A percentile compares a stretch with the other conserved stretches of the same genome.
Evolutionary conservation across 2,329 filamentous ascomycete genomes (phyloP).

Genomic region (Salinomyces thailandicus): DNA sequence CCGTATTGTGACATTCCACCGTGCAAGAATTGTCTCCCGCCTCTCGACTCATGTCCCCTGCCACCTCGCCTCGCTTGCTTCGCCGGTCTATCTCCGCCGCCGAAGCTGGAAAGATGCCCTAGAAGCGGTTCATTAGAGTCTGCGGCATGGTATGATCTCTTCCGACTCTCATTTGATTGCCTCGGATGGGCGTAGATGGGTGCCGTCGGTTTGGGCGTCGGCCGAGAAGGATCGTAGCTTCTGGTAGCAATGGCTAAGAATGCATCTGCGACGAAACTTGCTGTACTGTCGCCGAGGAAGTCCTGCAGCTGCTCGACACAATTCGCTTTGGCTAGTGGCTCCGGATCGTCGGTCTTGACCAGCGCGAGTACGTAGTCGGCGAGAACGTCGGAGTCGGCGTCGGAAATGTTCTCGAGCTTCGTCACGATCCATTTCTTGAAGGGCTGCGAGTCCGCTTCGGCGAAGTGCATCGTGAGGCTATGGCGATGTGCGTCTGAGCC

Average conservation of each 20-base stretch:
- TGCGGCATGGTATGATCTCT: slow-evolving; percentile 48
- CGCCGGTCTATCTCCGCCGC: slow-evolving; percentile 35
- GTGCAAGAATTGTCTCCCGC: slow-evolving; percentile 7
- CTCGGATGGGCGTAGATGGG: slow-evolving; percentile 15
- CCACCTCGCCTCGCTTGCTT: slow-evolving; percentile 53
- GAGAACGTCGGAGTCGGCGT: slow-evolving; percentile 70
- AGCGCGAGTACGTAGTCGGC: slow-evolving; percentile 78
- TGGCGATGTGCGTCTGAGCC: neutral
- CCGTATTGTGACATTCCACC: neutral
- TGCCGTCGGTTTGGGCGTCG: slow-evolving; percentile 10
- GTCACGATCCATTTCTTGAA: slow-evolving; percentile 71
- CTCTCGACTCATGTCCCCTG: slow-evolving; percentile 20
- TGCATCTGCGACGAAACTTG: slow-evolving; percentile 58
- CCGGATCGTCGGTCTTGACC: slow-evolving; percentile 57
- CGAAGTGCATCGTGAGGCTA: slow-evolving; percentile 39
- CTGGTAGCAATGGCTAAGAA: slow-evolving; percentile 55
- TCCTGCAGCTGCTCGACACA: slow-evolving; percentile 65
- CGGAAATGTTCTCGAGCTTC: slow-evolving; percentile 62
- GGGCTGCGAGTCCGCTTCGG: slow-evolving; percentile 43
- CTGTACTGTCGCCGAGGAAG: slow-evolving; percentile 58
- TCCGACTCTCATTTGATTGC: slow-evolving; percentile 33
- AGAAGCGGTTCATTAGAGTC: slow-evolving; percentile 38
- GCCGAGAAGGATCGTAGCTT: slow-evolving; percentile 25
- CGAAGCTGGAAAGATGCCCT: slow-evolving; percentile 21
- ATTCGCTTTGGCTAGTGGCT: slow-evolving; percentile 53